Percentiles rank a stretch among this genome's conserved stretches.
These are phyloP conservation scores for Chiua sp. DNA, from an alignment of 1,284 basidiomycete species.

Conservation along the genomic window DNA sequence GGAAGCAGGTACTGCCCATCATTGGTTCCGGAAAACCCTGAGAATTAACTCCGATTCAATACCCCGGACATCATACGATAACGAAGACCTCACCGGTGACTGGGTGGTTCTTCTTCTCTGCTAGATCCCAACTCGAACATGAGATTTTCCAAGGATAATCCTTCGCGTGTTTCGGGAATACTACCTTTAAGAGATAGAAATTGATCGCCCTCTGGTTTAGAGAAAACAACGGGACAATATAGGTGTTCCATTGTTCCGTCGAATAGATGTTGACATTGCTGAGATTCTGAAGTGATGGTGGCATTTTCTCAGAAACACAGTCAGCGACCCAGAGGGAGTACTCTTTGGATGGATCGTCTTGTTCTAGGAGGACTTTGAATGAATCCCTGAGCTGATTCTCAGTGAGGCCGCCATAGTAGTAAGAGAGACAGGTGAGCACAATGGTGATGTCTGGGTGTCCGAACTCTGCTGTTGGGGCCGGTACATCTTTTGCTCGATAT, in stretches of 20 bases:
- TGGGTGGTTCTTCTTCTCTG: conserved; percentile 24
- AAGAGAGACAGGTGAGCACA: conserved; percentile 44
- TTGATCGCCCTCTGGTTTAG: conserved; percentile 46
- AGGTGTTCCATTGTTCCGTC: conserved; percentile 33
- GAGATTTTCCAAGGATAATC: conserved; percentile 51
- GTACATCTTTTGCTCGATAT: conserved; percentile 57
- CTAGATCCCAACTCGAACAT: conserved; percentile 57
- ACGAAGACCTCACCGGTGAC: conserved; percentile 12
- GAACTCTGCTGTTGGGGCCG: conserved; percentile 54
- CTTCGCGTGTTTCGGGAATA: conserved; percentile 36
- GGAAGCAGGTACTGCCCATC: conserved; percentile 18
- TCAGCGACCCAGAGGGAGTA: conserved; percentile 48
- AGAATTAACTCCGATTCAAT: no score
- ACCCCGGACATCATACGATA: neutral
- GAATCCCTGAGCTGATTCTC: conserved; percentile 43
- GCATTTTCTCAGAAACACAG: conserved; percentile 14
- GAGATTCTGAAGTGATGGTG: conserved; percentile 9
- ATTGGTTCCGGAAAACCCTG: conserved; percentile 27
- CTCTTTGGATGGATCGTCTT: conserved; percentile 47
- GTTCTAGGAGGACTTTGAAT: conserved; percentile 46
- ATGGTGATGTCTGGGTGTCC: conserved; percentile 58
- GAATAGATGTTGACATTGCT: conserved; percentile 47
- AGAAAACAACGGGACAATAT: conserved; percentile 41
- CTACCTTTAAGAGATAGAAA: conserved; percentile 47
- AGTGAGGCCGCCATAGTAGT: conserved; percentile 43